Evolutionary conservation across 2,329 filamentous ascomycete species (phyloP), one percentile per base, ranked within the genome.

Genomic region (Zymoseptoria brevis): DNA sequence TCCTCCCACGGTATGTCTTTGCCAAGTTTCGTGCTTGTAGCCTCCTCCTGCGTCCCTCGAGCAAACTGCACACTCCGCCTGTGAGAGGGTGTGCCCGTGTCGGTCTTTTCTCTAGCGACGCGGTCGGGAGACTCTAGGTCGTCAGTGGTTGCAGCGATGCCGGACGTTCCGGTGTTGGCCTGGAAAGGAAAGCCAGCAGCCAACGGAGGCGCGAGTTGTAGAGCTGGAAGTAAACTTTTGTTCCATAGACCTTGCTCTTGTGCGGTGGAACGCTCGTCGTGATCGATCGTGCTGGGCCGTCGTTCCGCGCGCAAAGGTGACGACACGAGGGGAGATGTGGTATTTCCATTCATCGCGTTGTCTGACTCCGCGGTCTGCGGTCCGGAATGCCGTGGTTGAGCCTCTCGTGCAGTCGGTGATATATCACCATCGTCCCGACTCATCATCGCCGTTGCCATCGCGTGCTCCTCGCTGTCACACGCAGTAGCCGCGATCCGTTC

Each of bases 1-100:
- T 63, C 62, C 52, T 70, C 68, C 65, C 64, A 65, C 11, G 68
- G 66, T 24, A 62, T 53, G n/a, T 60, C 67, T 57, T 64, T 68
- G 41, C 58, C 60, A 13, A 70, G 57, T 13, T 63, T 62, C 41
- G 64, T 62, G 13, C 63, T 57, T 11, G 53, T 53, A 50, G 29
- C 53, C 8, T 65, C 64, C 41, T 68, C 66, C 8, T 65, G 63
- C 13, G 58, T 53, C 6, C 60, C 61, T n/a, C 68, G 62, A 45
- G 64, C 66, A 54, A 72, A 71, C 29, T 70, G 68, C 26, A 71
- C 68, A 57, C 68, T 71, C 55, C 68, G 61, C 51, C 62, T 54
- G 21, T 66, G 62, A 30, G 67, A 59, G 16, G 68, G 67, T 11
- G 68, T 69, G 19, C 54, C 58, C 19, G 62, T 55, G 13, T 60